These are phyloP conservation scores for Candida sphagnicola DNA, from an alignment of 805 yeast species.

Conservation along the genomic window DNA sequence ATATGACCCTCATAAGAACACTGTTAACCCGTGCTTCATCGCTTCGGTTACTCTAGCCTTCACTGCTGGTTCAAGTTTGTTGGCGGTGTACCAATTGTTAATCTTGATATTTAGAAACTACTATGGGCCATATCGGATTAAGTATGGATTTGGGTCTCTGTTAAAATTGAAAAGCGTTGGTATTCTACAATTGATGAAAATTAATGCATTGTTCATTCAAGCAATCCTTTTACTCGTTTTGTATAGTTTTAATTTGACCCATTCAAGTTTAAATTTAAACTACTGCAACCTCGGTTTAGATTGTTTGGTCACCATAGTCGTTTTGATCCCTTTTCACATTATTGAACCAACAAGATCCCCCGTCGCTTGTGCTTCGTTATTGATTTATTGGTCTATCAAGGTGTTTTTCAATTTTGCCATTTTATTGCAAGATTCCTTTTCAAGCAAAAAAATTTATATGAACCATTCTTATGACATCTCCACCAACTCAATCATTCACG, in stretches of 20 bases:
- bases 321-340: constrained; percentile 38
- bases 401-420: constrained; percentile 1
- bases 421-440: constrained; percentile 11
- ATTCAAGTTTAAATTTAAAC: background rate
- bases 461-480: constrained; percentile 5
- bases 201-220: constrained; percentile 2
- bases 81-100: background rate
- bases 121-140: constrained; percentile 4
- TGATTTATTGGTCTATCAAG: constrained; percentile 33
- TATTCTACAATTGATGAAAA: constrained; percentile 5
- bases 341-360: constrained; percentile 39
- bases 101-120: constrained; percentile 1
- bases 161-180: constrained; percentile 7
- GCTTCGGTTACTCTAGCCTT: background rate
- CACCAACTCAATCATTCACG: constrained; percentile 3
- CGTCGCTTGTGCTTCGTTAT: constrained; percentile 32
- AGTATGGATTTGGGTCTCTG: constrained; percentile 3
- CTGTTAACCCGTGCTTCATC: constrained; percentile 5
- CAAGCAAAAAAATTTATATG: constrained; percentile 13
- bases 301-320: background rate
- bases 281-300: background rate
- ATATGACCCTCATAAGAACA: constrained; percentile 1
- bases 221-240: background rate
- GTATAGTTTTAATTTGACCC: background rate
- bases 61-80: background rate